Evolutionary conservation across 2,329 filamentous ascomycete genomes (phyloP), one percentile per base, ranked within the genome.

Genomic region (Orbilia quercus): DNA sequence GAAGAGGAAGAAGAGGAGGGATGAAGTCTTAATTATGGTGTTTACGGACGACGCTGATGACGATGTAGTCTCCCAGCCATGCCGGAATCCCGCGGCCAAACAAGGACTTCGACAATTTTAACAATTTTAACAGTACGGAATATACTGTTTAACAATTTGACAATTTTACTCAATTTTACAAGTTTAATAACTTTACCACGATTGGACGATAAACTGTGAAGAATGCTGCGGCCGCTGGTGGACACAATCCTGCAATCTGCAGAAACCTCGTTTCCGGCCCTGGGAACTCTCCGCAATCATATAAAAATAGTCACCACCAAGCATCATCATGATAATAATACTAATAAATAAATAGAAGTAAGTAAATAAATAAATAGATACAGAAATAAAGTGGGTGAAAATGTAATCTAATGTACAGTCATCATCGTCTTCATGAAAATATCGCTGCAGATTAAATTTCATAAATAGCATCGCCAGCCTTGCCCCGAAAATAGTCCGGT

Each of bases 401-500:
- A 31, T 31, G 28, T 31, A 31, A 31, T 57, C 36, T 42, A 23
- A 31, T n/a, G 12, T 57, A 44, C 12, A 44, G 20, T 25, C 16
- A 20, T 4, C 23, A n/a, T 6, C 9, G 14, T 12, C 20, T n/a
- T 18, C n/a, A n/a, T n/a, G n/a, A n/a, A 42, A 57, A 31, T 42
- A 42, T 40, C 20, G 42, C n/a, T 40, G 50, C 31, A 38, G 31
- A 38, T 38, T 54, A 54, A 54, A 38, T 54, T 54, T 54, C 36
- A 31, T 31, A 31, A 31, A 31, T 31, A 31, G 28, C 28, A 31
- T 31, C 28, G 28, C 28, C 28, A 31, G 28, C 28, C 67, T 70
- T 72, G 59, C 67, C 47, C 67, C 67, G 67, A 72, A 72, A 72
- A 72, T 72, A 72, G 59, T 44, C n/a, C 34, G 31, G 3, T 20